These are phyloP conservation scores for Stagonosporopsis cucurbitacearum DNA, from an alignment of 2,329 filamentous ascomycete genomes.

Conservation along the genomic window DNA sequence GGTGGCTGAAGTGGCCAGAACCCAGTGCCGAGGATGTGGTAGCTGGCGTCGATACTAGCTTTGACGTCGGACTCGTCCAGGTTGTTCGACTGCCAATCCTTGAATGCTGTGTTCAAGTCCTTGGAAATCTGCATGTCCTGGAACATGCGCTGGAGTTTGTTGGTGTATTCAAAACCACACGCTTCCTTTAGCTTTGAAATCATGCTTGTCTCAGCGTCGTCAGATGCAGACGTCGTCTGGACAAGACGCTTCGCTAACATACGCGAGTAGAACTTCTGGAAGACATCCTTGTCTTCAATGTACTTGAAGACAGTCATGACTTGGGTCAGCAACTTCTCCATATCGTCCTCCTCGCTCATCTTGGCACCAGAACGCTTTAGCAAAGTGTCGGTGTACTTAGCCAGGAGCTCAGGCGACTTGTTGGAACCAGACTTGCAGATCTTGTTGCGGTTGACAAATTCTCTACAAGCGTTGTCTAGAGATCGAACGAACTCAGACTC, in stretches of 20 bases:
- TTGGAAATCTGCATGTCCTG: conserved; percentile 99
- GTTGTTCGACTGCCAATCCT: conserved; percentile 73
- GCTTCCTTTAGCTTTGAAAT: conserved; percentile 99
- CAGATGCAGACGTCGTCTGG: conserved; percentile 92
- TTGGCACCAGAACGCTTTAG: conserved; percentile 87
- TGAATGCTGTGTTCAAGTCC: conserved; percentile 90
- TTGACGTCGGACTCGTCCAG: conserved; percentile 70
- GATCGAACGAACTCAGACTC: conserved; percentile 97
- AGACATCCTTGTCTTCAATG: conserved; percentile 99
- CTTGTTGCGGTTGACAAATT: conserved; percentile 97
- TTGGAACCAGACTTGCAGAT: conserved; percentile 93
- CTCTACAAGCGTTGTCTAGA: conserved; percentile 93
- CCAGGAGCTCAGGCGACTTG: conserved; percentile 90
- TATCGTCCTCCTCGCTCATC: conserved; percentile 89
- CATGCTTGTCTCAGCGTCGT: conserved; percentile 98
- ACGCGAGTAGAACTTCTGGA: conserved; percentile 98
- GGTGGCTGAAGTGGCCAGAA: conserved; percentile 95
- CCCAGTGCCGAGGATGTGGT: conserved; percentile 91
- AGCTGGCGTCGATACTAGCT: conserved; percentile 80
- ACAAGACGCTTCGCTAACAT: conserved; percentile 95
- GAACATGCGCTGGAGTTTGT: conserved; percentile 99
- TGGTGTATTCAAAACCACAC: conserved; percentile 98
- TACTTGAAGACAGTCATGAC: conserved; percentile 99
- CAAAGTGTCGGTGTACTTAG: conserved; percentile 92
- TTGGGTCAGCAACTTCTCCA: conserved; percentile 85